phyloP scores from a whole-genome alignment of 257 asterid genomes.

The Galeopsis tetrahit region DNA sequence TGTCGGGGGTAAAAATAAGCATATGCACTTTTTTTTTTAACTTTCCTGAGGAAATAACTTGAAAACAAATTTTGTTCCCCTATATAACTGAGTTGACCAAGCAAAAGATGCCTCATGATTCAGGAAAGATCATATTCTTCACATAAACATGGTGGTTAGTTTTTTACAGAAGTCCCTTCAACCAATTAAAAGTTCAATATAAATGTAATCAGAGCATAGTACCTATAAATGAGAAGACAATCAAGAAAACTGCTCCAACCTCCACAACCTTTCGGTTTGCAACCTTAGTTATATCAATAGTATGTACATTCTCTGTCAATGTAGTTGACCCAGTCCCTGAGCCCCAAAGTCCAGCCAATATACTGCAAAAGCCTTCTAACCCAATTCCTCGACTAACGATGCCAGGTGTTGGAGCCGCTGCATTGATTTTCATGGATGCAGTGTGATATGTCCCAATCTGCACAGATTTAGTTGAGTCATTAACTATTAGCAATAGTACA shows the following conservation, averaged over 20 bases:
- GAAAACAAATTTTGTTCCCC: too few species aligned
- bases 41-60: too few species aligned
- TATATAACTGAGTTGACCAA: too few species aligned
- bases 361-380: conserved; percentile 91
- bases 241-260: conserved; percentile 82
- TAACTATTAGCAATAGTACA: too few species aligned
- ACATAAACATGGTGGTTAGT: conserved; percentile 1
- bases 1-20: conserved; percentile 92
- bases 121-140: not conserved
- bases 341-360: conserved; percentile 98
- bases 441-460: conserved; percentile 95
- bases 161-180: not conserved
- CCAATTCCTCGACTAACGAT: conserved; percentile 94
- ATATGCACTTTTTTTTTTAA: conserved; percentile 57
- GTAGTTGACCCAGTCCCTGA: conserved; percentile 93
- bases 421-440: conserved; percentile 61
- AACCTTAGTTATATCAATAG: conserved; percentile 74
- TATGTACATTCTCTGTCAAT: conserved; percentile 85
- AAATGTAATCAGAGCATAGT: conserved; percentile 26
- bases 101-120: not conserved
- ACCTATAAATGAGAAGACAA: conserved; percentile 88
- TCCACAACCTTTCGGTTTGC: conserved; percentile 79
- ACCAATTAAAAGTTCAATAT: not conserved
- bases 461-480: conserved; percentile 25
- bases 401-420: conserved; percentile 86